Base-by-base conservation (phyloP, 1,139 yeast genomes). In the Saccharomyces hybrid region DNA sequence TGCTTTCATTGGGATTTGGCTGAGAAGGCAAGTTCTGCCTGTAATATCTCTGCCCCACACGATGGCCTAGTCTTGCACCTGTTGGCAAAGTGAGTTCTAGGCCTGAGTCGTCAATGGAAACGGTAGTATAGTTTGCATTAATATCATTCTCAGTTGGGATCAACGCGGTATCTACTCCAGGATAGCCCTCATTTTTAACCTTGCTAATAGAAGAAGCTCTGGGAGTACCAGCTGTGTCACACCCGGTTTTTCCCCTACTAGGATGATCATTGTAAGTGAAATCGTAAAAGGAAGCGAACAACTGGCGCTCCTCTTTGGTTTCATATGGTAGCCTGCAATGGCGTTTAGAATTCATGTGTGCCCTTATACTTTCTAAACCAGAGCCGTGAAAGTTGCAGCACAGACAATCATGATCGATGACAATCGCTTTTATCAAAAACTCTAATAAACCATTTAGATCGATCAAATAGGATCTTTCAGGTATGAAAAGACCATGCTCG, bases 241-340 rank as follows among this genome's bases (percentile, higher is more conserved):
- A n/a, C n/a, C n/a, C n/a, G n/a, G n/a, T n/a, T n/a, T n/a, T n/a
- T n/a, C n/a, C n/a, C n/a, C n/a, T n/a, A n/a, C n/a, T n/a, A n/a
- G n/a, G n/a, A n/a, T n/a, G n/a, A n/a, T n/a, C n/a, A n/a, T n/a
- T n/a, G n/a, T n/a, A n/a, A n/a, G n/a, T n/a, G 72, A 90, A 93
- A 70, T 93, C 98, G 68, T 93, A 93, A 66, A 85, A 93, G n/a
- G n/a, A n/a, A n/a, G 95, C 82, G 47, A 91, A 77, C 65, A 86
- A 89, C 54, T 85, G 79, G 68, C 85, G 86, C 67, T 93, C 96
- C 56, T 86, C 86, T 57, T 83, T 87, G 0, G 82, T 73, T 63
- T 93, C 98, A 70, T 88, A 95, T 0, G 99, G 98, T 55, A 93
- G 79, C 68, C 82, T 81, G 75, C 91, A 86, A 69, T 93, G 99